A percentile compares a stretch with the other conserved stretches of the same genome.
phyloP scores from a whole-genome alignment of 2,329 filamentous ascomycete species.

The Coniochaeta sp. region DNA sequence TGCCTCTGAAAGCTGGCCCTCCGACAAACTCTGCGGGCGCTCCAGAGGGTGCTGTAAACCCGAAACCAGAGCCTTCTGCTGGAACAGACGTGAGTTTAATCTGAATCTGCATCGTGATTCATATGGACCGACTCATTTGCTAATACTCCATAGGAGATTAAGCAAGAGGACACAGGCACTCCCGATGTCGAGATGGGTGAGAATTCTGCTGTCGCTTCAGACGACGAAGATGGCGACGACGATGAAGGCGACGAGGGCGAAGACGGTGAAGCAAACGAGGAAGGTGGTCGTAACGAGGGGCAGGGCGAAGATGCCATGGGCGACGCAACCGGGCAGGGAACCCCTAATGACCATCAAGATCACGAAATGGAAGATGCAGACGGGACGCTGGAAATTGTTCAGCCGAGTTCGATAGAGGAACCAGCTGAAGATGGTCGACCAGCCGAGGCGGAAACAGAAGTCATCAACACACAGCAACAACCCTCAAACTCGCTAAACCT shows the following conservation, averaged over 20 bases:
- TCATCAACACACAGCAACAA: conserved; percentile 17
- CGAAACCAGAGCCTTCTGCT: conserved; percentile 27
- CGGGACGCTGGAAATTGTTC: conserved; percentile 9
- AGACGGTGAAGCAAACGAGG: conserved; percentile 35
- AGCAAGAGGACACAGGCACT: conserved; percentile 33
- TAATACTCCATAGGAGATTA: conserved; percentile 26
- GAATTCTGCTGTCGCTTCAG: conserved; percentile 34
- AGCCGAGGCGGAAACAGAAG: background rate
- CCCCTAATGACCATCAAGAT: conserved; percentile 10
- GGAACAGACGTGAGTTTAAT: conserved; percentile 29
- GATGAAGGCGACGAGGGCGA: conserved; percentile 40
- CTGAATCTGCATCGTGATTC: background rate
- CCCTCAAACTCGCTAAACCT: conserved; percentile 13
- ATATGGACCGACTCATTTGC: background rate
- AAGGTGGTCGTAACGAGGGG: conserved; percentile 35
- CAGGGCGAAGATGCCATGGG: conserved; percentile 33
- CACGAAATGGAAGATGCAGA: conserved; percentile 18
- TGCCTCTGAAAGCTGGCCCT: conserved; percentile 14
- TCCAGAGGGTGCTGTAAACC: conserved; percentile 28
- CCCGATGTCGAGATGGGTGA: conserved; percentile 49
- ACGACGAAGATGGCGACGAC: conserved; percentile 40
- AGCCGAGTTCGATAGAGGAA: conserved; percentile 15
- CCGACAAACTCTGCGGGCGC: conserved; percentile 3
- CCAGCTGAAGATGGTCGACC: conserved; percentile 10
- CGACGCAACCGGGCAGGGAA: conserved; percentile 11